Evolutionary conservation across 1,284 basidiomycete species (phyloP).

Genomic region (Pisolithus thermaeus): DNA sequence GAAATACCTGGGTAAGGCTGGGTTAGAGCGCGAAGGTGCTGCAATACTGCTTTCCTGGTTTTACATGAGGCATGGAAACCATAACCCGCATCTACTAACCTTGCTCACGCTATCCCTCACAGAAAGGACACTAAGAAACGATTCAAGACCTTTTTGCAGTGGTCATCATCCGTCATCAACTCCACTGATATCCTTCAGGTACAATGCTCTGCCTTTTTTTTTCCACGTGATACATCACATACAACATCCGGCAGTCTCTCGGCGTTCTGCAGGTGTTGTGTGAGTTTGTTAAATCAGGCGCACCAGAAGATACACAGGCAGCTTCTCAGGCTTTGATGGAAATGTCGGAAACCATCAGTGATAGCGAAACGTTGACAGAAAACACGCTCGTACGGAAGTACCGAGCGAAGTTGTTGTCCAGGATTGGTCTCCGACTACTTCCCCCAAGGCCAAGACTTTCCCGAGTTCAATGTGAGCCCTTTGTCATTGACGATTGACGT

Average conservation of each 20-base stretch:
- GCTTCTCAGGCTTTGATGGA: conserved; percentile 41
- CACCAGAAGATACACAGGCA: conserved; percentile 47
- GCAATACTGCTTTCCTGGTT: conserved; percentile 67
- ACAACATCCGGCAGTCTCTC: conserved; percentile 45
- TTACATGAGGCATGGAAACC: conserved; percentile 61
- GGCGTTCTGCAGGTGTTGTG: conserved; percentile 72
- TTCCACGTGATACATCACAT: not conserved
- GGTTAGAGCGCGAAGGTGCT: conserved; percentile 79
- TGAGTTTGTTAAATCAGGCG: conserved; percentile 63
- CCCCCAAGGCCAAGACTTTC: conserved; percentile 38
- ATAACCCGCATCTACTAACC: not conserved
- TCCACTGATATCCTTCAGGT: conserved; percentile 50
- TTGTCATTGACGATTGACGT: not conserved
- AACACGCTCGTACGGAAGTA: conserved; percentile 68
- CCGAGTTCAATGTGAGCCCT: conserved; percentile 30
- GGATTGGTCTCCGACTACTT: conserved; percentile 59
- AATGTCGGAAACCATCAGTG: conserved; percentile 38
- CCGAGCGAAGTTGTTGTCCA: conserved; percentile 58
- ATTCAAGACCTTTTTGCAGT: conserved; percentile 48
- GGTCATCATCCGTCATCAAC: conserved; percentile 35
- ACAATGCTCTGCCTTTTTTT: conserved; percentile 12
- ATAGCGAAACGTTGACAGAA: conserved; percentile 34
- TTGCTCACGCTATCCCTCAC: conserved; percentile 12
- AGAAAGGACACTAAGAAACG: conserved; percentile 60
- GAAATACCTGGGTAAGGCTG: conserved; percentile 58